phyloP scores from a whole-genome alignment of 2,329 filamentous ascomycete species.

The Exophiala calicioides region DNA sequence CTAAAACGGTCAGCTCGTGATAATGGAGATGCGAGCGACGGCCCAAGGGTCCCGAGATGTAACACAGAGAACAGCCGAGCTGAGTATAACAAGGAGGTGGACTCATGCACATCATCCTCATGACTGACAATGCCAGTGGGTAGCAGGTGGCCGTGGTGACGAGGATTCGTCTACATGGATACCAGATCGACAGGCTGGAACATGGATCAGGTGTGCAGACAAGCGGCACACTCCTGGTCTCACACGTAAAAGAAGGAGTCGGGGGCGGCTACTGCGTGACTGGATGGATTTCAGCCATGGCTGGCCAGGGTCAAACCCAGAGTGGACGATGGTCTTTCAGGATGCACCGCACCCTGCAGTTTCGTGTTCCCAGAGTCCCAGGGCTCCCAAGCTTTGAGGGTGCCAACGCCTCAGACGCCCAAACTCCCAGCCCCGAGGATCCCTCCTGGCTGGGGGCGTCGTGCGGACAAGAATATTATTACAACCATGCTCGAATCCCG shows the following conservation, averaged over 20 bases:
- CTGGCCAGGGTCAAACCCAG: slow-evolving; percentile 20
- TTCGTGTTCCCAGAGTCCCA: slow-evolving; percentile 13
- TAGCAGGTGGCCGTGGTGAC: not conserved
- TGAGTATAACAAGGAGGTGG: not conserved
- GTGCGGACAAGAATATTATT: too few species aligned
- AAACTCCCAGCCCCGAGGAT: too few species aligned
- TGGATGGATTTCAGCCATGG: slow-evolving; percentile 15
- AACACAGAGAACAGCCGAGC: slow-evolving; percentile 1
- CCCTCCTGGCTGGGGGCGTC: too few species aligned
- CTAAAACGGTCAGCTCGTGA: not conserved
- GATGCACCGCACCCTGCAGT: slow-evolving; percentile 5
- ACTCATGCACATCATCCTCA: slow-evolving; percentile 12
- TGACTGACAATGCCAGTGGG: not conserved
- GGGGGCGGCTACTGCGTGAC: slow-evolving; percentile 14
- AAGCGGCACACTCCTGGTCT: slow-evolving; percentile 7
- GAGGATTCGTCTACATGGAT: slow-evolving; percentile 14
- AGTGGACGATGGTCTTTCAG: slow-evolving; percentile 6
- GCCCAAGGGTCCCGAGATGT: not conserved
- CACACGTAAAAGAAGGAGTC: slow-evolving; percentile 10
- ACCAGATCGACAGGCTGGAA: slow-evolving; percentile 22
- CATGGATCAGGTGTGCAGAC: slow-evolving; percentile 21
- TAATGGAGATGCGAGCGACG: not conserved
- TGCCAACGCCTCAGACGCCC: too few species aligned
- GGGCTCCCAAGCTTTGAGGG: too few species aligned
- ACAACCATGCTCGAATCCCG: too few species aligned